Evolutionary conservation across 225 moss, liverwort and hornwort genomes (phyloP).

Genomic region (Straminergon stramineum): DNA sequence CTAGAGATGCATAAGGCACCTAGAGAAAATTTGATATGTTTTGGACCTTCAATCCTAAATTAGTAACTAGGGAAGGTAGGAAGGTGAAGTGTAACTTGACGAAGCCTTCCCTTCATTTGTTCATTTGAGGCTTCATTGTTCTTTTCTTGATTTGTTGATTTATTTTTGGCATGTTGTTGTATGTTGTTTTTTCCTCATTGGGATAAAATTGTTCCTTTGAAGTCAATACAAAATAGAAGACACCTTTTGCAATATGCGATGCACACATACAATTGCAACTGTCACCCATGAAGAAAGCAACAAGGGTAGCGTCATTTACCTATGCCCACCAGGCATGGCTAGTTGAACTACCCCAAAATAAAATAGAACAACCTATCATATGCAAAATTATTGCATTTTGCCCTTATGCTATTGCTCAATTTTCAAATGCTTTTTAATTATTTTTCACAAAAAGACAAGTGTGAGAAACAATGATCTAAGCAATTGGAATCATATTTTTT

Average conservation of each 20-base stretch:
- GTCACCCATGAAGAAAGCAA: rapidly evolving
- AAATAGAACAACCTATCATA: too few relatives aligned
- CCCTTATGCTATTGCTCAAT: too few relatives aligned
- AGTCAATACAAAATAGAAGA: too few relatives aligned
- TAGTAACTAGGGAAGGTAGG: rapidly evolving
- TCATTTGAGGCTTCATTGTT: not conserved
- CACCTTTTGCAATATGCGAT: rapidly evolving
- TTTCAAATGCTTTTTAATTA: too few relatives aligned
- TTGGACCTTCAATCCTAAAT: rapidly evolving
- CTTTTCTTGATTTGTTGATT: not conserved
- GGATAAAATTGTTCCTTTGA: too few relatives aligned
- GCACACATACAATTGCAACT: rapidly evolving
- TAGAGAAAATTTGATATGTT: not conserved
- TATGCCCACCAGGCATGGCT: not conserved
- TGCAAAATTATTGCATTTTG: too few relatives aligned
- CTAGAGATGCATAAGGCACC: not conserved
- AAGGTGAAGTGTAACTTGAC: not conserved
- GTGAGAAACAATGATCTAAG: too few relatives aligned
- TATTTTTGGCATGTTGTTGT: rapidly evolving
- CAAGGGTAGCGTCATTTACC: too few relatives aligned
- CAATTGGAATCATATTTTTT: too few relatives aligned
- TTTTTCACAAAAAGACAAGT: too few relatives aligned
- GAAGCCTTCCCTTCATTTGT: rapidly evolving
- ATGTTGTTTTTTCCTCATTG: too few relatives aligned
- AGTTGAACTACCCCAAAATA: not conserved